Evolutionary conservation across 805 yeast species (phyloP), one percentile per base, ranked within the genome.

Genomic region (Nakazawaea pomicola): DNA sequence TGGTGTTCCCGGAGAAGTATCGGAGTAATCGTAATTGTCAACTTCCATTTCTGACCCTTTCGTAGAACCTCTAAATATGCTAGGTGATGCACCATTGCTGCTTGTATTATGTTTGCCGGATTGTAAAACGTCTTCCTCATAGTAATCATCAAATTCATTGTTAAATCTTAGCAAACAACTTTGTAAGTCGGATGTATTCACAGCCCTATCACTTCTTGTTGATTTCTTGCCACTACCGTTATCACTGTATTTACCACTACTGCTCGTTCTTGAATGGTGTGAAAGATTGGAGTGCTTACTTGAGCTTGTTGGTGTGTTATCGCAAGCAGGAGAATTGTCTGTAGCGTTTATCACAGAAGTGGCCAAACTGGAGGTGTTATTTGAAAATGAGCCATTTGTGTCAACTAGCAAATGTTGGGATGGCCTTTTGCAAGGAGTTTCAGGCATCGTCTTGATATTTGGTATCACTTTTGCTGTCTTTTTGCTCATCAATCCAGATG

Each of bases 401-500:
- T 58, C 61, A 14, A 56, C 56, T n/a, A 53, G 31, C 27, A 46
- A 23, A 32, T 42, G 45, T n/a, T 36, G 39, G 6, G 50, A 33
- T 3, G 76, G 74, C 46, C 61, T 65, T 46, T 78, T 78, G 56
- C 80, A 75, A 2, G 85, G 85, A 0, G 85, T 78, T 43, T 79
- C 83, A 1, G 85, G 85, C 51, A 79, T 75, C 12, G 53, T 52
- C 7, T 47, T 36, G 45, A 44, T 16, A 14, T 25, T 24, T 4
- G 32, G 34, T 7, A 17, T 32, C 15, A 31, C 20, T 6, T 39
- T 45, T 6, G 49, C 47, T 33, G 79, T 65, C 61, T 83, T 67
- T 57, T 80, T 80, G 29, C 83, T 76, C 45, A 80, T 60, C 27
- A 87, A 62, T 0, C 96, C 96, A 0, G 85, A 65, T 2, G 90